These are phyloP conservation scores for Gossypium gossypioides DNA, from an alignment of 441 rosid species.

Conservation along the genomic window DNA sequence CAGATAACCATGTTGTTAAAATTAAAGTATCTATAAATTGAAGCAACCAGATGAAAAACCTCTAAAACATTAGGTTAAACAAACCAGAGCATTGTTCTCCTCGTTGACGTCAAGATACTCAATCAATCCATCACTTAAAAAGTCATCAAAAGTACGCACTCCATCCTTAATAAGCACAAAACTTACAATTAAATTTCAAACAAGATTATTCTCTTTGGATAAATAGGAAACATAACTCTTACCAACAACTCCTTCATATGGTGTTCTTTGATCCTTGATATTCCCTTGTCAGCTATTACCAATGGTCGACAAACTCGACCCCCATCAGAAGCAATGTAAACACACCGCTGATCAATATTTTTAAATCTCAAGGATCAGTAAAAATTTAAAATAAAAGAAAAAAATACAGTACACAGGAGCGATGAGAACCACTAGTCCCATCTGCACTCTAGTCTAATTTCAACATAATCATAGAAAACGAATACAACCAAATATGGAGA, in stretches of 20 bases:
- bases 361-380: slow-evolving; percentile 20
- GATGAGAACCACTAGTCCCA: neutral
- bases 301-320: slow-evolving; percentile 99
- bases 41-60: slow-evolving; percentile 6
- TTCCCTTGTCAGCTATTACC: slow-evolving; percentile 89
- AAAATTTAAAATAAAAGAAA: neutral
- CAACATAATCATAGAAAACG: neutral
- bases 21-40: slow-evolving; percentile 9
- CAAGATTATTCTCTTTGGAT: slow-evolving; percentile 7
- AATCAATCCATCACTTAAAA: slow-evolving; percentile 74
- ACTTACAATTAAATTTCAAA: slow-evolving; percentile 20
- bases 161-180: slow-evolving; percentile 53
- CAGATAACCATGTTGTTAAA: slow-evolving; percentile 15
- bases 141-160: slow-evolving; percentile 78
- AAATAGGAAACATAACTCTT: slow-evolving; percentile 23
- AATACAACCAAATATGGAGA: neutral
- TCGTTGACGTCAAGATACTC: slow-evolving; percentile 98
- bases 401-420: neutral
- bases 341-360: slow-evolving; percentile 51
- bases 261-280: slow-evolving; percentile 77
- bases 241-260: slow-evolving; percentile 92
- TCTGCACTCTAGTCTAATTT: neutral
- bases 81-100: slow-evolving; percentile 92
- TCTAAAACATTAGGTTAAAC: slow-evolving; percentile 21
- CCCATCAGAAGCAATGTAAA: slow-evolving; percentile 95